phyloP scores from a whole-genome alignment of 495 filamentous ascomycete species.

The Parathielavia hyrcaniae region DNA sequence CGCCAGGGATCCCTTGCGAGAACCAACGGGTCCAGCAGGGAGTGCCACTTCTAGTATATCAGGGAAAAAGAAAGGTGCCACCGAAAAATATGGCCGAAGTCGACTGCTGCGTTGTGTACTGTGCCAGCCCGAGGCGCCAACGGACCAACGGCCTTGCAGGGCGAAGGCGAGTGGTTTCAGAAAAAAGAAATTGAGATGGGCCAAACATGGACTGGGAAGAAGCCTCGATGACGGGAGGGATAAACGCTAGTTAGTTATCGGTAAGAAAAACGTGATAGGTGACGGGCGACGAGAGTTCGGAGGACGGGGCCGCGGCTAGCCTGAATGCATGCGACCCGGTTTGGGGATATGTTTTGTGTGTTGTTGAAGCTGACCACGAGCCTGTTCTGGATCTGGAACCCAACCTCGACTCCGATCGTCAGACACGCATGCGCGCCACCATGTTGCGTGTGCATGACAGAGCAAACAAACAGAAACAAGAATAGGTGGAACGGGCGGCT shows the following conservation, averaged over 20 bases:
- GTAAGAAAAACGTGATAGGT: slow-evolving; percentile 3
- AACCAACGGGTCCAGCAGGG: neutral
- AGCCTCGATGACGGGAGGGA: neutral
- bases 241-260: neutral
- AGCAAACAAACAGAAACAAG: too few species aligned
- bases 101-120: neutral
- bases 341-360: neutral
- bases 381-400: too few species aligned
- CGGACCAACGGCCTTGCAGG: slow-evolving; percentile 9
- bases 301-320: slow-evolving; percentile 4
- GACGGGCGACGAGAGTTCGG: neutral
- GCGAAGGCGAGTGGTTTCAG: slow-evolving; percentile 3
- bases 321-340: neutral
- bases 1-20: slow-evolving; percentile 5
- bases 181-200: slow-evolving; percentile 15
- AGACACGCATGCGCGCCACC: too few species aligned
- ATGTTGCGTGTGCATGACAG: neutral
- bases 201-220: slow-evolving; percentile 3
- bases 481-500: too few species aligned
- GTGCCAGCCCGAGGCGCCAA: neutral
- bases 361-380: neutral
- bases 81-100: neutral
- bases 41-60: slow-evolving; percentile 10
- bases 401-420: neutral
- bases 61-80: slow-evolving; percentile 6